phyloP scores from a whole-genome alignment of 2,329 filamentous ascomycete species.

The Phialocephala subalpina region DNA sequence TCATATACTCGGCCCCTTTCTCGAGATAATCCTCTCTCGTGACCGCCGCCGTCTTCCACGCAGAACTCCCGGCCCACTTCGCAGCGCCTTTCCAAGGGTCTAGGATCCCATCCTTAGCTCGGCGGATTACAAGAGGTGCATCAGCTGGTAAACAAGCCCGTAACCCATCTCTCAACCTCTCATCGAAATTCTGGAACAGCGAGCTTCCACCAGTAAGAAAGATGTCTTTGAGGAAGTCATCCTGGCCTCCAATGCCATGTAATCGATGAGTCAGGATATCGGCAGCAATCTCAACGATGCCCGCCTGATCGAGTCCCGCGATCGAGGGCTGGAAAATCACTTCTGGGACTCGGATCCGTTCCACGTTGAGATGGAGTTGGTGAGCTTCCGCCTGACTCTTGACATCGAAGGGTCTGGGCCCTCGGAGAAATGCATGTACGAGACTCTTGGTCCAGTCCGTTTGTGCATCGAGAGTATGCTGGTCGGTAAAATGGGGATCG shows the following conservation, averaged over 20 bases:
- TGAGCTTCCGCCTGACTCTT: slow-evolving; percentile 82
- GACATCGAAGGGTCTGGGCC: slow-evolving; percentile 84
- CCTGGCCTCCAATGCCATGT: slow-evolving; percentile 60
- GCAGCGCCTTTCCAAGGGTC: slow-evolving; percentile 97
- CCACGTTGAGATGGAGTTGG: slow-evolving; percentile 95
- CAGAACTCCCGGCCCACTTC: slow-evolving; percentile 73
- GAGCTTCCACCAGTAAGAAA: slow-evolving; percentile 96
- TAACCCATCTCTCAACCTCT: slow-evolving; percentile 78
- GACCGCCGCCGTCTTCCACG: slow-evolving; percentile 71
- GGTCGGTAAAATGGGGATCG: slow-evolving; percentile 89
- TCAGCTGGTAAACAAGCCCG: slow-evolving; percentile 75
- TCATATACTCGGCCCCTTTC: slow-evolving; percentile 93
- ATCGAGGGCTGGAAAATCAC: slow-evolving; percentile 93
- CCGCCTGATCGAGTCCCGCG: slow-evolving; percentile 91
- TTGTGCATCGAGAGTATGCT: slow-evolving; percentile 90
- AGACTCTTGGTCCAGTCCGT: slow-evolving; percentile 94
- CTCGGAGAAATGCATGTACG: slow-evolving; percentile 88
- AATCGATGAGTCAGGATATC: slow-evolving; percentile 90
- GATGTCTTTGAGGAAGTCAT: slow-evolving; percentile 81
- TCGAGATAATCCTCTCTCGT: slow-evolving; percentile 86
- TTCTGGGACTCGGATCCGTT: slow-evolving; percentile 93
- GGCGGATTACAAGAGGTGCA: slow-evolving; percentile 72
- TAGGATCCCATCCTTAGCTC: slow-evolving; percentile 77
- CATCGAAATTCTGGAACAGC: slow-evolving; percentile 86
- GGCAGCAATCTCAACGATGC: slow-evolving; percentile 89